Conservation (phyloP, 306 rosid genomes). For the Sophora flavescens region DNA sequence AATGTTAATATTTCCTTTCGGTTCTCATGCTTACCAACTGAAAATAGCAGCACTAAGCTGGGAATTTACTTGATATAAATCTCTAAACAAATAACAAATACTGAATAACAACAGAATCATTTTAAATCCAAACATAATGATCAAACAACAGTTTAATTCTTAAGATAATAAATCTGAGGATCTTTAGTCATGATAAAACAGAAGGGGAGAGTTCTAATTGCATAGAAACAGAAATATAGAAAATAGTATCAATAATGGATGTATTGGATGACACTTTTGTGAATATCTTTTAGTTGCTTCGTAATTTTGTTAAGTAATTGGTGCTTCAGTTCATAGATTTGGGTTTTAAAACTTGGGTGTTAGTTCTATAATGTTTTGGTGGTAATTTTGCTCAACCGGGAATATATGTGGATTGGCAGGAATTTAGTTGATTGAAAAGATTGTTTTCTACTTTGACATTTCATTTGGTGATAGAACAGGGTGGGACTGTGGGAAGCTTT, state of each 20-base stretch:
- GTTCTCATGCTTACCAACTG: not conserved
- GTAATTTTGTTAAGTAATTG: not conserved
- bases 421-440: slow-evolving; percentile 22
- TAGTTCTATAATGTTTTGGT: slow-evolving; percentile 1
- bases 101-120: not conserved
- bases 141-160: not conserved
- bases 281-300: not conserved
- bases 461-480: not conserved
- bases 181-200: not conserved
- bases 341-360: slow-evolving; percentile 18
- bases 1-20: not conserved
- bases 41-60: not conserved
- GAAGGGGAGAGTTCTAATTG: not conserved
- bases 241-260: not conserved
- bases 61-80: not conserved
- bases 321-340: slow-evolving; percentile 14
- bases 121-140: not conserved
- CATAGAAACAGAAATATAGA: not conserved
- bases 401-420: slow-evolving; percentile 3
- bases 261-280: not conserved
- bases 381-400: not conserved
- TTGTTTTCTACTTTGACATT: not conserved
- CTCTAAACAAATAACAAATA: not conserved
- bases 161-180: not conserved
- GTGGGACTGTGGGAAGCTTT: not conserved